These are phyloP conservation scores for Saccharomycopsis sp. DNA, from an alignment of 805 yeast genomes.

Conservation along the genomic window DNA sequence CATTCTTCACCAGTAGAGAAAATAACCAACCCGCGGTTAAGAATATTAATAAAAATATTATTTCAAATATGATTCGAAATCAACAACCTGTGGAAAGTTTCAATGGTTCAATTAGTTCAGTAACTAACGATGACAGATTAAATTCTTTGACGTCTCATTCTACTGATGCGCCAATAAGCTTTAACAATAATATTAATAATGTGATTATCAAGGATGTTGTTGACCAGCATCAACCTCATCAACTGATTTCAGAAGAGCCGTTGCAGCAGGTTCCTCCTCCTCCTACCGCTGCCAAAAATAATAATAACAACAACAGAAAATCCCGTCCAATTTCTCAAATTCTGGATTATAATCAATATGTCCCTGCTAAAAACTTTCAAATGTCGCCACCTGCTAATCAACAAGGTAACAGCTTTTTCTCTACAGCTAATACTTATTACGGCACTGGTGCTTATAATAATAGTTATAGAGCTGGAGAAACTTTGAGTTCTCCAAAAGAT, in stretches of 20 bases:
- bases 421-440: not conserved
- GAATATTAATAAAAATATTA: slow-evolving; percentile 3
- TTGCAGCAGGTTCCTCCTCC: no score
- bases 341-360: not conserved
- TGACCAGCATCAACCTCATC: not conserved
- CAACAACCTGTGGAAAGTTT: slow-evolving; percentile 4
- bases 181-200: not conserved
- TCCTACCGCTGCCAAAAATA: not conserved
- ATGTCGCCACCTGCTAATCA: slow-evolving; percentile 5
- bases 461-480: slow-evolving; percentile 18
- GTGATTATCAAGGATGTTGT: not conserved
- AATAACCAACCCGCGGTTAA: slow-evolving; percentile 2
- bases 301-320: not conserved
- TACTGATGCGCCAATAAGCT: slow-evolving; percentile 2
- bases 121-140: slow-evolving; percentile 7
- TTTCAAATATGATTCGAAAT: slow-evolving; percentile 1
- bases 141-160: slow-evolving; percentile 8
- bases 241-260: no score
- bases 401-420: not conserved
- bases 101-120: slow-evolving; percentile 12
- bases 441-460: slow-evolving; percentile 18
- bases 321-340: not conserved
- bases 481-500: slow-evolving; percentile 12
- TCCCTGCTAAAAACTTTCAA: slow-evolving; percentile 14
- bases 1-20: no score